phyloP scores from a whole-genome alignment of 306 rosid species.

The Cucumis melo region DNA sequence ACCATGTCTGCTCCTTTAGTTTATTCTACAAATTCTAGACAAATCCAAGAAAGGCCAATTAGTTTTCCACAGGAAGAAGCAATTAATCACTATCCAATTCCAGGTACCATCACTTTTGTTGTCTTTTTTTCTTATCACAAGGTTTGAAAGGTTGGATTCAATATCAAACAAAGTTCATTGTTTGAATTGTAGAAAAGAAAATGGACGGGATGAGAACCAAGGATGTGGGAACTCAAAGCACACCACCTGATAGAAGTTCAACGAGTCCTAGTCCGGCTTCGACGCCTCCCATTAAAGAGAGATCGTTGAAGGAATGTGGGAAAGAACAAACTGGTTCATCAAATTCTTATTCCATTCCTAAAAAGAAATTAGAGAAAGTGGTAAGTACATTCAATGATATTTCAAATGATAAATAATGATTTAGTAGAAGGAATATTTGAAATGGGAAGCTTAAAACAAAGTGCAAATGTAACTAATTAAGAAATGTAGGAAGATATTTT shows the following conservation, averaged over 20 bases:
- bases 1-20: conserved; percentile 72
- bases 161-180: neutral
- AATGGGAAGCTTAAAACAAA: neutral
- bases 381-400: conserved; percentile 21
- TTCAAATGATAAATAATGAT: conserved; percentile 2
- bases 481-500: neutral
- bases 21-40: conserved; percentile 34
- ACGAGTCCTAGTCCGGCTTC: conserved; percentile 43
- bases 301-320: conserved; percentile 23
- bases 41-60: conserved; percentile 31
- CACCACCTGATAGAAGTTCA: conserved; percentile 42
- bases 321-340: conserved; percentile 26
- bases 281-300: conserved; percentile 48
- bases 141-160: neutral
- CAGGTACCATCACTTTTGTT: conserved; percentile 25
- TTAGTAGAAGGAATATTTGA: neutral
- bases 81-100: conserved; percentile 15
- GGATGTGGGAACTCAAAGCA: conserved; percentile 78
- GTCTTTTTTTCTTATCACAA: neutral
- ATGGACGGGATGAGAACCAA: conserved; percentile 50
- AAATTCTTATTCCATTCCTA: conserved; percentile 33
- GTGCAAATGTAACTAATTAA: neutral
- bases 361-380: conserved; percentile 30
- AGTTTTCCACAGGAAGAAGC: conserved; percentile 10
- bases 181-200: conserved; percentile 25